Percentiles rank a stretch among this genome's conserved stretches.
Evolutionary conservation across 2,329 filamentous ascomycete species (phyloP).

Genomic region (Arthrobotrys musiformis): DNA sequence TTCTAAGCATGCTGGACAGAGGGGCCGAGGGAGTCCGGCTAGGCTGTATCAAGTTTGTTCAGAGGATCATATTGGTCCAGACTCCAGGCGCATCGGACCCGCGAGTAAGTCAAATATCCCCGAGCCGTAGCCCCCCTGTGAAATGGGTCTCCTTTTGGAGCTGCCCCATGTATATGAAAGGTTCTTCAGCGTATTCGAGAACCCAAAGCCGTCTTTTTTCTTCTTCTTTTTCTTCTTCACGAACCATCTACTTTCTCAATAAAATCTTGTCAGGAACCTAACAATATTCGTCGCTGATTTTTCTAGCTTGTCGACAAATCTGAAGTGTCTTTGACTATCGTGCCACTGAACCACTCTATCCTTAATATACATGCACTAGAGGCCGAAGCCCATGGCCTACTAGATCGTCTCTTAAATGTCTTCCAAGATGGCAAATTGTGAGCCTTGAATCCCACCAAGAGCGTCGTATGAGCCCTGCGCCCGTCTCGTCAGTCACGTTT

Average conservation of each 20-base stretch:
- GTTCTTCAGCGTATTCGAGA: slow-evolving; percentile 22
- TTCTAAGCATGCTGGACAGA: slow-evolving; percentile 87
- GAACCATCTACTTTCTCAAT: not conserved
- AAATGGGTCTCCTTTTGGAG: slow-evolving; percentile 26
- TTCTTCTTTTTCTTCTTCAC: not conserved
- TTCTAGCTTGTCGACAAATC: slow-evolving; percentile 76
- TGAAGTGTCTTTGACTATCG: slow-evolving; percentile 86
- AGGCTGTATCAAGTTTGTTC: slow-evolving; percentile 97
- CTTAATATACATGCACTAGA: slow-evolving; percentile 84
- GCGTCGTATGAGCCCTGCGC: slow-evolving; percentile 7
- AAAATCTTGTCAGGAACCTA: slow-evolving; percentile 28
- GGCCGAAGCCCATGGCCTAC: slow-evolving; percentile 87
- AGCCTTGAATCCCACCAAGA: slow-evolving; percentile 50
- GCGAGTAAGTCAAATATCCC: slow-evolving; percentile 71
- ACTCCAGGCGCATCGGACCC: slow-evolving; percentile 86
- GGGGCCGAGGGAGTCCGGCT: slow-evolving; percentile 80
- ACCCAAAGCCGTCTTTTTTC: no score
- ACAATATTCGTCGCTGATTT: slow-evolving; percentile 61
- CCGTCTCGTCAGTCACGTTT: not conserved
- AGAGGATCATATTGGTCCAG: slow-evolving; percentile 90
- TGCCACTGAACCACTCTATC: slow-evolving; percentile 83
- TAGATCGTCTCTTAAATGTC: slow-evolving; percentile 86
- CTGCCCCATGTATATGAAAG: slow-evolving; percentile 19
- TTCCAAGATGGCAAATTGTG: slow-evolving; percentile 76
- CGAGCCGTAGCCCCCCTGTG: slow-evolving; percentile 41